These are phyloP conservation scores for Gloeophyllum trabeum DNA, from an alignment of 768 basidiomycete species.

Conservation along the genomic window DNA sequence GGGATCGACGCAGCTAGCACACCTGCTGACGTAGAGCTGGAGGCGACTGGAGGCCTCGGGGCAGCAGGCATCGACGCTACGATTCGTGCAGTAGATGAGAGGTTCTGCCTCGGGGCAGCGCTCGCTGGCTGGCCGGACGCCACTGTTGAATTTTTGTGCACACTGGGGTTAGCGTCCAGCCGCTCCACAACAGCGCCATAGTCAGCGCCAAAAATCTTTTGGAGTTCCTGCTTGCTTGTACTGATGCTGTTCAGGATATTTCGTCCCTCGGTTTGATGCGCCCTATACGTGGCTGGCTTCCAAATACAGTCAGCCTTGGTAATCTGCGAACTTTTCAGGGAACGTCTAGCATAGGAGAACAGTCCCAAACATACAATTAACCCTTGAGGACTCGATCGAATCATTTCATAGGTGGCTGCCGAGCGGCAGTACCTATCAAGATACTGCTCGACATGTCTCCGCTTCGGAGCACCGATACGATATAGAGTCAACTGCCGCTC, in stretches of 20 bases:
- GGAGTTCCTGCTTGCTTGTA: background rate
- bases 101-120: no score
- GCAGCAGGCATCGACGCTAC: no score
- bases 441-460: constrained; percentile 9
- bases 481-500: background rate
- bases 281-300: background rate
- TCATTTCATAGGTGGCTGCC: constrained; percentile 5
- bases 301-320: constrained; percentile 3
- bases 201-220: background rate
- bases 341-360: background rate
- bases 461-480: constrained; percentile 4
- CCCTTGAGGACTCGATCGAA: constrained; percentile 6
- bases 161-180: no score
- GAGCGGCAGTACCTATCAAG: constrained; percentile 1
- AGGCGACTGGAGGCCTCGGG: no score
- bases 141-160: no score
- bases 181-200: background rate
- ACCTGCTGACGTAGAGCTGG: no score
- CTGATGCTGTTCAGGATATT: background rate
- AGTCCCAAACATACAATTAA: constrained; percentile 5
- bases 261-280: background rate
- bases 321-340: constrained; percentile 1
- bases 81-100: no score
- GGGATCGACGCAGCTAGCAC: no score
- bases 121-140: no score